phyloP scores from a whole-genome alignment of 2,329 filamentous ascomycete genomes.

The Cercospora berteroae region DNA sequence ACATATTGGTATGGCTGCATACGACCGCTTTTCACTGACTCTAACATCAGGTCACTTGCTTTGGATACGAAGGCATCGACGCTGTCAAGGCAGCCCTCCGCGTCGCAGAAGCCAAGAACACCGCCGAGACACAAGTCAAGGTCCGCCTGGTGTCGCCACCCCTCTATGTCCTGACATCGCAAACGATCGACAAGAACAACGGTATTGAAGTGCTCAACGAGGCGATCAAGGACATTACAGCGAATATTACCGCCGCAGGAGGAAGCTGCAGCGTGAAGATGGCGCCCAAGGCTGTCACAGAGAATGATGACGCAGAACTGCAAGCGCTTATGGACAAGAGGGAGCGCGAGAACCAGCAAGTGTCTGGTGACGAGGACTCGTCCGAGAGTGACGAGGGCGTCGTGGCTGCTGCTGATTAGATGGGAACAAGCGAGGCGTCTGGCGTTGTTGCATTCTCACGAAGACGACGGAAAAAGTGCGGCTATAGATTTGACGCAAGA shows the following conservation, averaged over 20 bases:
- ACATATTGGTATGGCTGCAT: background rate
- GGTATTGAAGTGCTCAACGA: conserved; percentile 84
- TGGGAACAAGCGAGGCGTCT: conserved; percentile 20
- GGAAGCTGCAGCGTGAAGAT: conserved; percentile 90
- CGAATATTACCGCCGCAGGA: conserved; percentile 72
- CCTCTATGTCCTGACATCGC: conserved; percentile 92
- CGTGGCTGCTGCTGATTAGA: conserved; percentile 25
- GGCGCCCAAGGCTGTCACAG: conserved; percentile 98
- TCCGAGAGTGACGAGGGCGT: conserved; percentile 92
- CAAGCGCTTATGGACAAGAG: conserved; percentile 99
- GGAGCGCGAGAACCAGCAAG: conserved; percentile 94
- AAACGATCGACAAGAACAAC: conserved; percentile 86
- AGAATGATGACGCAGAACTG: conserved; percentile 95
- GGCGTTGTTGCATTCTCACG: conserved; percentile 16
- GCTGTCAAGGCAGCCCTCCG: conserved; percentile 92
- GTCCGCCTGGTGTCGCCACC: conserved; percentile 97
- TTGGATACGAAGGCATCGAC: conserved; percentile 94
- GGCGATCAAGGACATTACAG: conserved; percentile 82
- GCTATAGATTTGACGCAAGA: conserved; percentile 4
- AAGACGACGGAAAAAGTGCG: background rate
- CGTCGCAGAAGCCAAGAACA: conserved; percentile 90
- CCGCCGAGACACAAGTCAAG: conserved; percentile 89
- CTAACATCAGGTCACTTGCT: conserved; percentile 63
- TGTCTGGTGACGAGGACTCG: conserved; percentile 94
- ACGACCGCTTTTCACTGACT: conserved; percentile 3